Evolutionary conservation across 169 alveolate species (phyloP), one percentile per base, ranked within the genome.

Genomic region (Plasmodium gallinaceum): DNA sequence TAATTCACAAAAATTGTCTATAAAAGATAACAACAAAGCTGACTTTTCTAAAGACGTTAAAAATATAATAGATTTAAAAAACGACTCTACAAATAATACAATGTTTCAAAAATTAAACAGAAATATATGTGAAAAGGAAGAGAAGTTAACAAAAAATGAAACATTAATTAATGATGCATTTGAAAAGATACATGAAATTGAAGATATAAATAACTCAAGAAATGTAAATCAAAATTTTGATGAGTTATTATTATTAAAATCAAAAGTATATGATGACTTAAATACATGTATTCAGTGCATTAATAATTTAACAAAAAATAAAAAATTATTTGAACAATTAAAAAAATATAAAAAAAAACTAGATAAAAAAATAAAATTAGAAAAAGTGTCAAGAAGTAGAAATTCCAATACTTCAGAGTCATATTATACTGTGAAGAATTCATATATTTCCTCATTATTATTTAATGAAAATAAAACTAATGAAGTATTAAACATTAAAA

Each of bases 291-390:
- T 76, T 24, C 61, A 62, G 46, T 62, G 78, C 20, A 37, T 76
- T 43, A 76, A 76, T 65, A 65, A 43, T 43, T 62, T 64, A 51
- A 26, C 89, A 37, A 62, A 76, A 76, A 76, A 76, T 48, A 76
- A 76, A 64, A 48, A 64, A 14, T 64, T 76, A 64, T 64, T 26
- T 76, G 78, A 76, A 68, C 66, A 76, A 18, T 48, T 51, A 76
- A 76, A 64, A 26, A 62, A 62, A 14, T 64, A 26, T 76, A 76
- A 76, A 51, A 24, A 20, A 42, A 43, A 74, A 9, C 62, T 60
- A 7, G 72, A 37, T 18, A 43, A 60, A 66, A 74, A 74, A 18
- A 52, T 26, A 26, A 37, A 65, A 7, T 32, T 65, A 24, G 70
- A 42, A 18, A 32, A 16, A 6, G 58, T 16, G 24, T 48, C 74